These are phyloP conservation scores for Tuber brumale DNA, from an alignment of 495 filamentous ascomycete genomes.

Conservation along the genomic window DNA sequence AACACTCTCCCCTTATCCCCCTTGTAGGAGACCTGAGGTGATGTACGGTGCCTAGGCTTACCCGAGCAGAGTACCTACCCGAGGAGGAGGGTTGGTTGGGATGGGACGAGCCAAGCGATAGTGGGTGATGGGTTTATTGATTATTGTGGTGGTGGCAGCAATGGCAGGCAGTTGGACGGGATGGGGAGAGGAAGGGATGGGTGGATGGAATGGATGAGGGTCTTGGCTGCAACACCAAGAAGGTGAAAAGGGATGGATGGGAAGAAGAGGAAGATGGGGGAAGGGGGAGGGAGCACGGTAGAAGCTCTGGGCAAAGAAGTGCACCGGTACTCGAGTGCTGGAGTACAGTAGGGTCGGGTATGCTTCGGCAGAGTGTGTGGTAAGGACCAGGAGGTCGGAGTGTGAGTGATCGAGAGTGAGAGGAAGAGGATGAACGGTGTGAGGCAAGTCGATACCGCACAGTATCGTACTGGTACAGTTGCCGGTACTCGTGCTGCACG, in stretches of 20 bases:
- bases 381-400: not conserved
- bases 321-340: not conserved
- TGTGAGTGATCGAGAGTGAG: not conserved
- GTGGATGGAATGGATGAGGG: constrained; percentile 15
- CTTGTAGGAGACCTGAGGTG: constrained; percentile 12
- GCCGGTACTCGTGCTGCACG: not conserved
- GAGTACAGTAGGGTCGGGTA: constrained; percentile 3
- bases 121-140: constrained; percentile 9
- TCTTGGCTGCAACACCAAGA: constrained; percentile 26
- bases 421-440: constrained; percentile 2
- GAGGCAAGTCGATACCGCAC: not conserved
- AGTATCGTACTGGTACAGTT: not conserved
- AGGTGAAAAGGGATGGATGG: constrained; percentile 23
- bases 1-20: not conserved
- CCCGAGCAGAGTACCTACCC: constrained; percentile 10
- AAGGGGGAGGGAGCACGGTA: constrained; percentile 6
- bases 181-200: constrained; percentile 2
- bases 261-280: constrained; percentile 4
- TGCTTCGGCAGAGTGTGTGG: constrained; percentile 3
- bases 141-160: not conserved
- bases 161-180: constrained; percentile 9
- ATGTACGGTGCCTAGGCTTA: constrained; percentile 12
- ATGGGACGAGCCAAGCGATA: constrained; percentile 11
- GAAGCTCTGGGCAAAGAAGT: not conserved
- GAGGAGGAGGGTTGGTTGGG: constrained; percentile 19